Evolutionary conservation across 495 filamentous ascomycete species (phyloP), one percentile per base, ranked within the genome.

Genomic region (Aspergillus bertholletiae): DNA sequence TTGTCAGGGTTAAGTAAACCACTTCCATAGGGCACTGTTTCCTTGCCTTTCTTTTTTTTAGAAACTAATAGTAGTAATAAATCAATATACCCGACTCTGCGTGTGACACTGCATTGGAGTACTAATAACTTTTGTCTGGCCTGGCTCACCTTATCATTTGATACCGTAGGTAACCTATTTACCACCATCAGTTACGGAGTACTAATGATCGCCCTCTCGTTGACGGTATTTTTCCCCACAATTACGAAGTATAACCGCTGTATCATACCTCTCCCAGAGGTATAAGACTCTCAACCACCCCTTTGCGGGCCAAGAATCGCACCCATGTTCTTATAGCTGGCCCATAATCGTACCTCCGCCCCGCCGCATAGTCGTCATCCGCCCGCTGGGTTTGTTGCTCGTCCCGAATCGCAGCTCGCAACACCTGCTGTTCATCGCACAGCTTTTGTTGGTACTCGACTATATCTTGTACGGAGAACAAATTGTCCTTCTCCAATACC

Each of bases 291-390:
- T 71, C 60, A 49, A 78, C 55, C 34, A 60, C 41, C 52, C 63
- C 59, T 55, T 77, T 78, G 35, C 65, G 72, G 35, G 73, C 74
- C 60, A 80, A 63, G 30, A 70, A 67, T 20, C 68, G 70, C 44
- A 75, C 56, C 70, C 78, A 80, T 7, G 59, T 68, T 40, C 75
- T 69, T 21, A 80, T 59, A 18, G 73, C 73, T 6, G 76, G 70
- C 8, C 72, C 74, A 54, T 79, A 78, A 55, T 81, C 78, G 63
- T 72, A 75, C 30, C 75, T 61, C 43, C 74, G 68, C 34, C 73
- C 67, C 18, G 70, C 70, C 13, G 75, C 78, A 63, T 74, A 68
- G 35, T 74, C 72, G 4, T 78, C 72, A 56, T 81, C 79, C 5
- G 62, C 61, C 20, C 64, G 61, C 28, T 68, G 64, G 4, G 67